Evolutionary conservation across 2,329 filamentous ascomycete genomes (phyloP).

Genomic region (Diaporthe sp.): DNA sequence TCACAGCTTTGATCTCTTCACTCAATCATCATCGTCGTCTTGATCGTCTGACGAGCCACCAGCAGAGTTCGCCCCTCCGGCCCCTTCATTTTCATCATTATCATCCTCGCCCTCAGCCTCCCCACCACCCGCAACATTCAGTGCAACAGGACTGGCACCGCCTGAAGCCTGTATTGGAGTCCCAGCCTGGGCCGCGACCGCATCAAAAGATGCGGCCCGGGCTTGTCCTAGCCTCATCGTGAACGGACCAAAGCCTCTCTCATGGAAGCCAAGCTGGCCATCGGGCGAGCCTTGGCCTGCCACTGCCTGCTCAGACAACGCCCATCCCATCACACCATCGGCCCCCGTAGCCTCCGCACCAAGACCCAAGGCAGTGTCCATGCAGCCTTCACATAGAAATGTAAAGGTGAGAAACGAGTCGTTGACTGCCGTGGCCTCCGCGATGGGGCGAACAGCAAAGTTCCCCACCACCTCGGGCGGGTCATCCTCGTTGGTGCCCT

Average conservation of each 20-base stretch:
- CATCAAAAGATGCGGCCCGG: neutral
- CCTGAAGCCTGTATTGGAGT: neutral
- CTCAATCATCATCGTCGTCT: neutral
- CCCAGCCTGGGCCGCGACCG: slow-evolving; percentile 7
- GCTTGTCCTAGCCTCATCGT: slow-evolving; percentile 2
- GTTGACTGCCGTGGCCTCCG: slow-evolving; percentile 1
- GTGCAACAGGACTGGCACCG: neutral
- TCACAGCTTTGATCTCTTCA: no score
- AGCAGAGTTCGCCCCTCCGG: neutral
- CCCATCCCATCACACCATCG: slow-evolving; percentile 26
- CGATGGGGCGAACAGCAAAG: slow-evolving; percentile 50
- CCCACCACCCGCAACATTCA: slow-evolving; percentile 27
- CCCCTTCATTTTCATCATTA: neutral
- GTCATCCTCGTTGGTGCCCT: slow-evolving; percentile 58
- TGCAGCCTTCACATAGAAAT: slow-evolving; percentile 1
- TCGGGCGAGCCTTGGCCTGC: neutral
- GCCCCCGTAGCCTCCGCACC: neutral
- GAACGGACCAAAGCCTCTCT: slow-evolving; percentile 10
- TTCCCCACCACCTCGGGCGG: slow-evolving; percentile 58
- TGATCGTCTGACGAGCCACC: neutral
- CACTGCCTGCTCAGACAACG: slow-evolving; percentile 3
- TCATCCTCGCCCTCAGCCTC: neutral
- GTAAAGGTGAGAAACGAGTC: slow-evolving; percentile 9
- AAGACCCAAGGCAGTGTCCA: neutral
- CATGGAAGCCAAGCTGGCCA: slow-evolving; percentile 10